phyloP scores from a whole-genome alignment of 495 filamentous ascomycete species.

The Astrothelium macrocarpum region DNA sequence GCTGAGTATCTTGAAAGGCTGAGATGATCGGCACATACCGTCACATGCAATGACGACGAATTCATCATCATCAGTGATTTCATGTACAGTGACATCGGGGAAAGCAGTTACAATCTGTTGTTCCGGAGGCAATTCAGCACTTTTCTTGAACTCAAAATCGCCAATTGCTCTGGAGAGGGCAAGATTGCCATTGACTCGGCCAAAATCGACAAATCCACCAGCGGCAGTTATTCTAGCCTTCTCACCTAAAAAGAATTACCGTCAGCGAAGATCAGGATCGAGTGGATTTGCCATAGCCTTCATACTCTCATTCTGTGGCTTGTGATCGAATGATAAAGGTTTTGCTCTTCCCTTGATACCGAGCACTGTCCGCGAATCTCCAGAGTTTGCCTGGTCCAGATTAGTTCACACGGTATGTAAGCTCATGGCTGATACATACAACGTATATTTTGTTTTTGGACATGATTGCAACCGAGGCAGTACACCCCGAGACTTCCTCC shows the following conservation, averaged over 20 bases:
- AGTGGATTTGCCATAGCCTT: too few relatives aligned
- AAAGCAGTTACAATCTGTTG: slow-evolving; percentile 96
- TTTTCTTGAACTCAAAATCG: slow-evolving; percentile 99
- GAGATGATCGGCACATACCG: slow-evolving; percentile 46
- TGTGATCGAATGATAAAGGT: slow-evolving; percentile 94
- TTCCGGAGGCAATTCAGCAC: slow-evolving; percentile 87
- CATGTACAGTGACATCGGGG: slow-evolving; percentile 85
- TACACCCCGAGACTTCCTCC: slow-evolving; percentile 96
- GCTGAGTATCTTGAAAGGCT: background rate
- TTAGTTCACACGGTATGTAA: slow-evolving; percentile 20
- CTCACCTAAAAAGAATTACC: slow-evolving; percentile 52
- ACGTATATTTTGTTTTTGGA: slow-evolving; percentile 88
- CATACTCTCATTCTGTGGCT: slow-evolving; percentile 93
- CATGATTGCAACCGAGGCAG: slow-evolving; percentile 81
- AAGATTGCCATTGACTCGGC: slow-evolving; percentile 94
- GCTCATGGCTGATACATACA: slow-evolving; percentile 45
- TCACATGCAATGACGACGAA: slow-evolving; percentile 96
- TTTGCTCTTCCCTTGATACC: slow-evolving; percentile 95
- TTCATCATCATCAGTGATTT: slow-evolving; percentile 86
- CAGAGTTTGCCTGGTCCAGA: slow-evolving; percentile 71
- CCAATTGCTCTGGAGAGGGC: slow-evolving; percentile 96
- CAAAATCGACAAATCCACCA: slow-evolving; percentile 97
- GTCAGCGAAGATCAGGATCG: too few relatives aligned
- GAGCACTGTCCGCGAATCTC: slow-evolving; percentile 87
- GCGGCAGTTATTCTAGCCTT: slow-evolving; percentile 93